These are phyloP conservation scores for Linum tenue DNA, from an alignment of 345 rosid species.

Conservation along the genomic window DNA sequence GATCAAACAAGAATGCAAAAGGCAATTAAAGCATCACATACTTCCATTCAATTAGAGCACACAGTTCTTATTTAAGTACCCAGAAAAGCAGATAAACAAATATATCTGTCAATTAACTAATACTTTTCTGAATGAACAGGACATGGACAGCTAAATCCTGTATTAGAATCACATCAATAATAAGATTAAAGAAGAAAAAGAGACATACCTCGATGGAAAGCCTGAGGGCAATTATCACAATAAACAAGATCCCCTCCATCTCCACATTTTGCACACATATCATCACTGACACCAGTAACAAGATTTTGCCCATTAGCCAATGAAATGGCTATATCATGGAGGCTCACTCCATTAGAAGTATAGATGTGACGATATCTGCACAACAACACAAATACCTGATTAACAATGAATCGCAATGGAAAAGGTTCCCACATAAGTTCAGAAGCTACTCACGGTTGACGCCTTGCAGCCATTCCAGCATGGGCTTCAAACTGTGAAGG, in stretches of 20 bases:
- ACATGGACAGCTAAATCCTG: neutral
- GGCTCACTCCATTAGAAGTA: slow-evolving; percentile 66
- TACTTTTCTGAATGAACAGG: neutral
- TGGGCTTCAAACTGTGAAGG: slow-evolving; percentile 99
- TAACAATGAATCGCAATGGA: slow-evolving; percentile 11
- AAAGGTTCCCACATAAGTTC: slow-evolving; percentile 2
- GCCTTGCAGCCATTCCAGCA: slow-evolving; percentile 99
- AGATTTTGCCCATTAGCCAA: slow-evolving; percentile 70
- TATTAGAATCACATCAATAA: neutral
- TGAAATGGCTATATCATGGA: slow-evolving; percentile 87
- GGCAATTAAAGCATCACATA: neutral
- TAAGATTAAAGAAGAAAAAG: slow-evolving; percentile 2
- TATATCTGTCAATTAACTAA: neutral
- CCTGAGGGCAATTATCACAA: slow-evolving; percentile 79
- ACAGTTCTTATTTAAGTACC: neutral
- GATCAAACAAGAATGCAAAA: slow-evolving; percentile 5
- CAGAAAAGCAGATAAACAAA: neutral
- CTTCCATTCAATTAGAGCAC: neutral
- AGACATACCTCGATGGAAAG: slow-evolving; percentile 68
- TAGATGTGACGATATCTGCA: slow-evolving; percentile 88
- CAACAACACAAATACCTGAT: slow-evolving; percentile 11
- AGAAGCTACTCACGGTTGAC: slow-evolving; percentile 82
- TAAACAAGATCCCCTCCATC: slow-evolving; percentile 66
- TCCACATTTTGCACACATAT: slow-evolving; percentile 85
- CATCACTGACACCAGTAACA: slow-evolving; percentile 66